Percentiles rank a stretch among this genome's conserved stretches.
Evolutionary conservation across 1,284 basidiomycete genomes (phyloP).

Genomic region (Golubevia pallescens): DNA sequence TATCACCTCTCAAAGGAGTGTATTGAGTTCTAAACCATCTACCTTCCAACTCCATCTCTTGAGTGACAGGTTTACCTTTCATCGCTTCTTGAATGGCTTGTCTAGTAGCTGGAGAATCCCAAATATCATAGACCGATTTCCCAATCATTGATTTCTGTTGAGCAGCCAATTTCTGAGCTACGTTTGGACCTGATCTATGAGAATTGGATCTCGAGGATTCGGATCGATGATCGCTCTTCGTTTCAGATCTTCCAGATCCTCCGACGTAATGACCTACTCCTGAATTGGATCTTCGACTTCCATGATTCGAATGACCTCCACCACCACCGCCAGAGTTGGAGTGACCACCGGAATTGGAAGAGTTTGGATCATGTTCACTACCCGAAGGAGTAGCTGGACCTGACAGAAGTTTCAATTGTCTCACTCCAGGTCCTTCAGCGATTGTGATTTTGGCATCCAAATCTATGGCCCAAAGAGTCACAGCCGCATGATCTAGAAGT

Average conservation of each 20-base stretch:
- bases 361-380: slow-evolving; percentile 3
- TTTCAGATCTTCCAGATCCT: too few relatives aligned
- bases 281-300: too few relatives aligned
- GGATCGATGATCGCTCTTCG: too few relatives aligned
- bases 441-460: slow-evolving; percentile 43
- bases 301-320: too few relatives aligned
- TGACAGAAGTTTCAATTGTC: slow-evolving; percentile 38
- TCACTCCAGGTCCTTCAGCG: slow-evolving; percentile 51
- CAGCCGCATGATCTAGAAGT: slow-evolving; percentile 55
- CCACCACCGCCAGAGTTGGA: too few relatives aligned
- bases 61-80: slow-evolving; percentile 42
- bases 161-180: too few relatives aligned
- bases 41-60: slow-evolving; percentile 57
- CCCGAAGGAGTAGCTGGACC: slow-evolving; percentile 40
- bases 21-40: slow-evolving; percentile 56
- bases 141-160: slow-evolving; percentile 41
- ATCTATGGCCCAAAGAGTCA: slow-evolving; percentile 55
- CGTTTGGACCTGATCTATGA: too few relatives aligned
- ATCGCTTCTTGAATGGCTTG: slow-evolving; percentile 39
- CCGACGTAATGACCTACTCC: too few relatives aligned
- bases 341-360: too few relatives aligned
- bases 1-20: slow-evolving; percentile 32
- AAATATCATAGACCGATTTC: slow-evolving; percentile 43
- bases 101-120: slow-evolving; percentile 43
- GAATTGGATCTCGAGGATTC: too few relatives aligned